Conservation (phyloP, 257 asterid genomes). For the Solanum etuberosum region DNA sequence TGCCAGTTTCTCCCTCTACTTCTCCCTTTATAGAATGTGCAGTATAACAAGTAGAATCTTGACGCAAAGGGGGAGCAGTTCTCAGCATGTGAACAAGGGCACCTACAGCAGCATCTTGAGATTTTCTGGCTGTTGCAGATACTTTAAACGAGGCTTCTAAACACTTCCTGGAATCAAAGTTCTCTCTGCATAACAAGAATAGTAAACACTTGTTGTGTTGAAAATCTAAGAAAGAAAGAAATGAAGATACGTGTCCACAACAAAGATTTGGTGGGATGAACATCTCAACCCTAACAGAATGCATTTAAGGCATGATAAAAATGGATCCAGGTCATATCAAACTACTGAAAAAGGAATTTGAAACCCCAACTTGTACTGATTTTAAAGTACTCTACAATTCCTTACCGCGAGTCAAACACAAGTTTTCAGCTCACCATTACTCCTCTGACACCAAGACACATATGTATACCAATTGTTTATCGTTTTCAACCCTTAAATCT, state of each 20-base stretch:
- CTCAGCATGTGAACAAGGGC: conserved; percentile 82
- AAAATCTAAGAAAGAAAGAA: background rate
- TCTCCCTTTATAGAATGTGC: conserved; percentile 25
- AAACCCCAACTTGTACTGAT: background rate
- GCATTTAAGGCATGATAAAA: background rate
- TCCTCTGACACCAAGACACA: background rate
- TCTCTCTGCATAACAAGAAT: conserved; percentile 27
- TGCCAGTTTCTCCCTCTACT: conserved; percentile 32
- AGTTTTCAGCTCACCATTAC: background rate
- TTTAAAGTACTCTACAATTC: background rate
- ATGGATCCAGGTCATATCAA: background rate
- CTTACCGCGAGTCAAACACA: background rate
- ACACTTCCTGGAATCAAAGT: conserved; percentile 27
- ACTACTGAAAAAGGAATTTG: background rate
- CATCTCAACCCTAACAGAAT: background rate
- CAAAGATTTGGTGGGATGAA: background rate
- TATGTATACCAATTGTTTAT: background rate
- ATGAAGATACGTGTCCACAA: background rate
- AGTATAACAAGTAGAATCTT: conserved; percentile 42
- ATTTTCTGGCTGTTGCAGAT: conserved; percentile 36
- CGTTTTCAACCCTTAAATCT: background rate
- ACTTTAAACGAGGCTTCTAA: conserved; percentile 46
- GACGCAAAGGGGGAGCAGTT: conserved; percentile 76
- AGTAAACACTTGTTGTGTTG: background rate
- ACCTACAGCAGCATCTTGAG: conserved; percentile 84